A percentile compares a stretch with the other conserved stretches of the same genome.
These are phyloP conservation scores for Nemophila menziesii DNA, from an alignment of 257 asterid genomes.

Conservation along the genomic window DNA sequence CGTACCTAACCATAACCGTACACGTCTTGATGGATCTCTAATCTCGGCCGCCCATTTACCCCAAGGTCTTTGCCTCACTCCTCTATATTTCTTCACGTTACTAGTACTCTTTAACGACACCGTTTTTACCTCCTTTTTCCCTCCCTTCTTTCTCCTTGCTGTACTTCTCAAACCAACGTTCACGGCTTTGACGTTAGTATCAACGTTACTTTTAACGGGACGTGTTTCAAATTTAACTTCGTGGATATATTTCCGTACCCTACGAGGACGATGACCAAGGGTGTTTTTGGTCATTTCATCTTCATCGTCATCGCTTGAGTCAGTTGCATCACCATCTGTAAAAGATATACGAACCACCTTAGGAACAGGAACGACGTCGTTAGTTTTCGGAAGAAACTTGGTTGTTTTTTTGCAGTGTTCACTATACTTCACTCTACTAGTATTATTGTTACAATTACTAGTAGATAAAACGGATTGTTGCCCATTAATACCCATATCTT, in stretches of 20 bases:
- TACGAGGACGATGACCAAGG: constrained; percentile 15
- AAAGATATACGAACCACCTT: constrained; percentile 57
- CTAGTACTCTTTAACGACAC: constrained; percentile 1
- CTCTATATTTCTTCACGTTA: constrained; percentile 52
- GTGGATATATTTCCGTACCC: constrained; percentile 48
- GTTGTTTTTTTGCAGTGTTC: constrained; percentile 54
- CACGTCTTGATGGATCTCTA: constrained; percentile 73
- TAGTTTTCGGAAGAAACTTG: constrained; percentile 9
- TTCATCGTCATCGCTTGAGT: constrained; percentile 72
- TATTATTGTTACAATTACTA: constrained; percentile 3
- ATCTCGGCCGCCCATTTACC: constrained; percentile 99
- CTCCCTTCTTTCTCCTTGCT: constrained; percentile 16
- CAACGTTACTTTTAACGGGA: constrained; percentile 10
- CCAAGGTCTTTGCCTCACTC: constrained; percentile 95
- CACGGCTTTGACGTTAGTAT: constrained; percentile 1
- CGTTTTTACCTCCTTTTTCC: constrained; percentile 18
- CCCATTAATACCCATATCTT: neutral
- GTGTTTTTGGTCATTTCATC: constrained; percentile 1
- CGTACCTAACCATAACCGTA: constrained; percentile 85
- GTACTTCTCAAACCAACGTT: constrained; percentile 13
- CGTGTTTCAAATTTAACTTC: constrained; percentile 48
- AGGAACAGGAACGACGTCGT: constrained; percentile 11
- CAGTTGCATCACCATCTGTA: constrained; percentile 86
- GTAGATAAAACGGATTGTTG: neutral
- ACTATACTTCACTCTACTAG: constrained; percentile 36